Evolutionary conservation across 2,329 filamentous ascomycete species (phyloP).

Genomic region (Ophiostoma montium): DNA sequence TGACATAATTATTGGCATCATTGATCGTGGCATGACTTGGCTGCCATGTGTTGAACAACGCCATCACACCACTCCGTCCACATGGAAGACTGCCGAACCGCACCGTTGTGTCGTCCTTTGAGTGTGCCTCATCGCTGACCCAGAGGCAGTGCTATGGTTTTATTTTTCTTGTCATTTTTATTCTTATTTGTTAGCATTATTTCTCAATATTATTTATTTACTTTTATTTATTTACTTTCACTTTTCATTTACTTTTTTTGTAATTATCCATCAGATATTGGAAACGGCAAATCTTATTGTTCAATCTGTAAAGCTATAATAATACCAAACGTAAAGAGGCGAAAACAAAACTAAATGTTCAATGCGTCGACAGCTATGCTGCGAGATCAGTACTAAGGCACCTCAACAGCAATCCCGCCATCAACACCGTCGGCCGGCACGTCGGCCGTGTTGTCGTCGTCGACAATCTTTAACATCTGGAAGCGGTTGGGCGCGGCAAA

Average conservation of each 20-base stretch:
- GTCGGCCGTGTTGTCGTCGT: conserved; percentile 22
- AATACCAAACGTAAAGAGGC: background rate
- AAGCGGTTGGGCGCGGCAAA: conserved; percentile 44
- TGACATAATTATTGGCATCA: background rate
- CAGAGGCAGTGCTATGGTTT: too few relatives aligned
- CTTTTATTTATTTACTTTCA: too few relatives aligned
- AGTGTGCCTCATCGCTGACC: too few relatives aligned
- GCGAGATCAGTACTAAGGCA: background rate
- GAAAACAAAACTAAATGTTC: background rate
- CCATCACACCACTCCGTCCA: background rate
- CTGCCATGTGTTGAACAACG: too few relatives aligned
- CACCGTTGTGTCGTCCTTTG: too few relatives aligned
- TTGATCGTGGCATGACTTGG: background rate
- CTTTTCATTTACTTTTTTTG: too few relatives aligned
- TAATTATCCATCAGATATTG: too few relatives aligned
- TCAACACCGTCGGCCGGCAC: conserved; percentile 15
- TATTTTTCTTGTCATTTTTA: background rate
- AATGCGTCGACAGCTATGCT: too few relatives aligned
- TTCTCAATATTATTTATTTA: background rate
- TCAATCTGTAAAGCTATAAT: background rate
- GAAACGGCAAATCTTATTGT: too few relatives aligned
- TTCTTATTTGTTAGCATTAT: background rate
- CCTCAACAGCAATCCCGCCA: conserved; percentile 12
- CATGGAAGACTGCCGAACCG: too few relatives aligned
- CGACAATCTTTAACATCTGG: conserved; percentile 40